Base-by-base conservation (phyloP, 1,139 yeast genomes). In the Sugiyamaella sp. region DNA sequence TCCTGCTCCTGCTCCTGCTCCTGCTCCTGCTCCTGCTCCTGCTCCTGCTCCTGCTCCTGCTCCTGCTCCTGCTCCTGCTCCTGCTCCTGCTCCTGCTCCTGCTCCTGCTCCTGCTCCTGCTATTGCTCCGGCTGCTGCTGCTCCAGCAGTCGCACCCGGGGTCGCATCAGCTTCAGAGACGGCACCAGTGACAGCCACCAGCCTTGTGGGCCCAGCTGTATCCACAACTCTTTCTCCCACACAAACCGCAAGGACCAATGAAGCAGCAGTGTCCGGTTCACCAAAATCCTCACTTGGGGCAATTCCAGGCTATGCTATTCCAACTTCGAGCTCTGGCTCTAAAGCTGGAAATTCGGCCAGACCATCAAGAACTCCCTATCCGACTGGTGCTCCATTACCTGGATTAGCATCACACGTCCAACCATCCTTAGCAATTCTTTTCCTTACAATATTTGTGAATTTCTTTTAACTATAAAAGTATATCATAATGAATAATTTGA, bases 401-500 rank as follows among this genome's bases (percentile, higher is more conserved):
- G 46, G 46, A 16, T 8, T 38, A 19, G 32, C 38, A 14, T 29
- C 38, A 10, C 46, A 43, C 17, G 21, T 35, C 12, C 27, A 29
- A 43, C 46, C 46, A 25, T 12, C 25, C n/a, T 27, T 44, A 33
- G 17, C 33, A 12, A 33, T 44, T 44, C 33, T 35, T 44, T 44
- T 44, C 14, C 35, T 44, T 33, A 44, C 48, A 44, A 29, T 44
- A 44, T 44, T 44, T 32, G 37, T 44, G 35, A 44, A 44, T 44
- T 4, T 44, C 33, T 44, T 44, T 44, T 44, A 33, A 44, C 16
- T 29, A 29, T 29, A 10, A 41, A 41, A 43, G 37, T 32, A 32
- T 32, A 40, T 21, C 14, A 24, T 24, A 24, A 24, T 24, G 5
- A 24, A 10, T 40, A 20, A 40, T 40, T 21, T 39, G 14, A 10